Base-by-base conservation (phyloP, 257 asterid genomes). In the Osmanthus fragrans region DNA sequence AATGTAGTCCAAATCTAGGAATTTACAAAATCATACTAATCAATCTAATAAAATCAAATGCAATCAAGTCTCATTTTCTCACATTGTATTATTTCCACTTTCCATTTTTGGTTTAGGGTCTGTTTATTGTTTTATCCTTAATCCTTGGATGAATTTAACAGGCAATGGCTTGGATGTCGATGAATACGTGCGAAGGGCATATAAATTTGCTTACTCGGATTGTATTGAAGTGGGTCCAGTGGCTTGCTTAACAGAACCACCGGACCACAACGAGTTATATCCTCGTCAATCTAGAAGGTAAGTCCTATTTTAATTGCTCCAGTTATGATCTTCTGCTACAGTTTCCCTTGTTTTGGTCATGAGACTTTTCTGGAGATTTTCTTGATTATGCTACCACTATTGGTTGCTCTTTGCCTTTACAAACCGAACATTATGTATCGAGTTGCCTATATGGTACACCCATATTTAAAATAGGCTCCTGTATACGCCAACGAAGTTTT, bases 181-280 rank as follows among this genome's bases (percentile, higher is more conserved):
- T 51, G 99, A 96, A 83, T 96, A 96, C 81, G 99, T 96, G 90
- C 84, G 98, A 82, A 90, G 92, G 92, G 97, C 99, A 49, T 96
- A 93, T 86, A 93, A 90, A 75, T 96, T 93, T 89, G 98, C 99
- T 75, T 96, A 96, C 79, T 86, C 98, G 54, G 99, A 96, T 77
- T 92, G 97, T 85, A 90, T 96, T 82, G 99, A 96, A 90, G 98
- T 89, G 82, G 99, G 99, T 74, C 99, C 98, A 6, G 94, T 96
- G 68, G 90, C 98, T 74, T 87, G 97, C 91, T 90, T 92, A 79
- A 96, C 90, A 33, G 99, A 96, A 82, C 98, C 99, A 33, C 99
- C 99, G 70, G 97, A 93, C 82, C 99, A 98, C 71, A 92, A 92
- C 79, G 97, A 92, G 82, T 88, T 96, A 77, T 96, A 96, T 88